Conservation (phyloP, 805 yeast genomes). For the Lachancea waltii region DNA sequence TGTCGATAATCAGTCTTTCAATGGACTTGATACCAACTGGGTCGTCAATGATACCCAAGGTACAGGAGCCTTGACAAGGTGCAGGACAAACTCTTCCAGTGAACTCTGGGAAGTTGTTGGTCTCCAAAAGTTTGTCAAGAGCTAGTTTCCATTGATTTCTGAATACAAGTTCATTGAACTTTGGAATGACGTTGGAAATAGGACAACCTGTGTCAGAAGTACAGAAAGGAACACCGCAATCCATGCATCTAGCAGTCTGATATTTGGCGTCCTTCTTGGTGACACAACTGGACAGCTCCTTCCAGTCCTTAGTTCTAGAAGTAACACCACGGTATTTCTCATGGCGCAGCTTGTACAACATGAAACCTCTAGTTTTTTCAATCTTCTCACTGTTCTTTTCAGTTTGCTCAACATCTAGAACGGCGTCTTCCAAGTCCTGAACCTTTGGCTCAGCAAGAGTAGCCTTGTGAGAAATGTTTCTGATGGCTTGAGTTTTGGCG, state of each 20-base stretch:
- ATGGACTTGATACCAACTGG: slow-evolving; percentile 96
- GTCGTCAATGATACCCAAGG: slow-evolving; percentile 84
- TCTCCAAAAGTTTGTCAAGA: slow-evolving; percentile 82
- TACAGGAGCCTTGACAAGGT: slow-evolving; percentile 97
- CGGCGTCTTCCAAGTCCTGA: slow-evolving; percentile 82
- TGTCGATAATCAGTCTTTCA: slow-evolving; percentile 93
- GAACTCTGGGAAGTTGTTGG: slow-evolving; percentile 97
- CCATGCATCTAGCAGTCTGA: slow-evolving; percentile 98
- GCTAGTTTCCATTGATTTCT: slow-evolving; percentile 94
- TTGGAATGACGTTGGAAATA: slow-evolving; percentile 92
- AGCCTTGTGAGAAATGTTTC: slow-evolving; percentile 27
- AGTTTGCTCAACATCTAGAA: slow-evolving; percentile 60
- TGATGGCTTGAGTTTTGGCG: slow-evolving; percentile 20
- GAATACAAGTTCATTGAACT: slow-evolving; percentile 95
- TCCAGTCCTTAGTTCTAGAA: slow-evolving; percentile 83
- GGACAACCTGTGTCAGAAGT: slow-evolving; percentile 98
- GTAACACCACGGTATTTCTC: slow-evolving; percentile 79
- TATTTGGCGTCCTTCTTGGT: slow-evolving; percentile 78
- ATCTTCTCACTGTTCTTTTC: slow-evolving; percentile 54
- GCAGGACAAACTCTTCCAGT: slow-evolving; percentile 99
- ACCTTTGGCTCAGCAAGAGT: slow-evolving; percentile 68
- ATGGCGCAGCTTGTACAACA: slow-evolving; percentile 84
- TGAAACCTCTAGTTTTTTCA: slow-evolving; percentile 77
- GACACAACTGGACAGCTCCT: slow-evolving; percentile 75
- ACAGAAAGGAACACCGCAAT: slow-evolving; percentile 99